A percentile compares a stretch with the other conserved stretches of the same genome.
Evolutionary conservation across 2,329 filamentous ascomycete genomes (phyloP).

Genomic region (Amylocarpus encephaloides): DNA sequence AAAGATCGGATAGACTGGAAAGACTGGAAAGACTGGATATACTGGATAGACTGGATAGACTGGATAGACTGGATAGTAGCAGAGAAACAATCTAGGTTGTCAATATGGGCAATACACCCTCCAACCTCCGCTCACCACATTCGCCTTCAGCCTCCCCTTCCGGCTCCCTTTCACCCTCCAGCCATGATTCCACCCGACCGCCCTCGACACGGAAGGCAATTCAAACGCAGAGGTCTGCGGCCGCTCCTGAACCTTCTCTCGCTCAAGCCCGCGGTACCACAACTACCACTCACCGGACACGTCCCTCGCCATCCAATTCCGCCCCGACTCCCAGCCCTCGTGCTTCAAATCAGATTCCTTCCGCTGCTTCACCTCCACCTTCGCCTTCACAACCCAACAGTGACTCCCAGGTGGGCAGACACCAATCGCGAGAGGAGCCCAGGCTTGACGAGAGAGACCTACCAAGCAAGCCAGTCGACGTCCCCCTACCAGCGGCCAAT

Average conservation of each 20-base stretch:
- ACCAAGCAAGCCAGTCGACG: constrained; percentile 53
- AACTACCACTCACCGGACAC: constrained; percentile 22
- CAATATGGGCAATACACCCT: constrained; percentile 43
- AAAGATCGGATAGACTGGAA: not conserved
- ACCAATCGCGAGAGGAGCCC: constrained; percentile 27
- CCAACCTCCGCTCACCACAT: constrained; percentile 34
- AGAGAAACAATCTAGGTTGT: not conserved
- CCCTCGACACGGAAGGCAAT: constrained; percentile 35
- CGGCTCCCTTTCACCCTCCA: constrained; percentile 25
- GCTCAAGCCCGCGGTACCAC: constrained; percentile 43
- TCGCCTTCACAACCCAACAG: constrained; percentile 19
- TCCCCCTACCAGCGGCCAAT: constrained; percentile 31
- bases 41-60: not conserved
- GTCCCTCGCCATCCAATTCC: constrained; percentile 21
- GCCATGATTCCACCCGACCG: constrained; percentile 25
- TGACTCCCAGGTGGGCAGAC: constrained; percentile 20
- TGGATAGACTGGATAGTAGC: not conserved
- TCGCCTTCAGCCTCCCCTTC: constrained; percentile 29
- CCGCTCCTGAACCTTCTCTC: constrained; percentile 55
- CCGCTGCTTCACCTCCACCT: constrained; percentile 14
- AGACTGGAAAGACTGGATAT: too few relatives aligned
- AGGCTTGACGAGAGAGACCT: constrained; percentile 34
- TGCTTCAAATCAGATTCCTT: constrained; percentile 16
- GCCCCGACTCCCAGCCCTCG: constrained; percentile 11
- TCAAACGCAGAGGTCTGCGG: constrained; percentile 49